Conservation (phyloP, 768 basidiomycete species). For the Artomyces pyxidatus region DNA sequence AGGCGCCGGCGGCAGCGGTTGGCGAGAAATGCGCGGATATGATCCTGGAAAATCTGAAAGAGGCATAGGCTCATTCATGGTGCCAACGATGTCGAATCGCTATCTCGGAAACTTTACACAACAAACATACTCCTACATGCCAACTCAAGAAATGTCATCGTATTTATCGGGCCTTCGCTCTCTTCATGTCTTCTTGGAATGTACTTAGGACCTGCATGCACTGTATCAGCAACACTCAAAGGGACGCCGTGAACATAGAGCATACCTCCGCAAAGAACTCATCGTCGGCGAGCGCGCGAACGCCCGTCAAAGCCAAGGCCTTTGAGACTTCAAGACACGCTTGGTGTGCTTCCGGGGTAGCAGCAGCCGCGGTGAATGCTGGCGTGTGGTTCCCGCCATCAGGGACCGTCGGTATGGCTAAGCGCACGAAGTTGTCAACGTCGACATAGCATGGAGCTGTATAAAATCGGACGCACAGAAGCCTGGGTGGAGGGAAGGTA, state of each 20-base stretch:
- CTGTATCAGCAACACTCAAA: not conserved
- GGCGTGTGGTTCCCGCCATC: slow-evolving; percentile 76
- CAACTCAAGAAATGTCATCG: too few relatives aligned
- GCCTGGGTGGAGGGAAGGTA: slow-evolving; percentile 69
- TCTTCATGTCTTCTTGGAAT: slow-evolving; percentile 11
- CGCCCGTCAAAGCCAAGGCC: slow-evolving; percentile 61
- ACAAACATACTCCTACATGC: not conserved
- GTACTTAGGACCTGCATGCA: slow-evolving; percentile 6
- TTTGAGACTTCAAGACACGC: slow-evolving; percentile 63
- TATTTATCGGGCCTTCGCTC: too few relatives aligned
- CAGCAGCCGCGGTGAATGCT: slow-evolving; percentile 57
- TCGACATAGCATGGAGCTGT: not conserved
- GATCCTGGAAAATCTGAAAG: slow-evolving; percentile 17
- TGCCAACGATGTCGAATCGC: too few relatives aligned
- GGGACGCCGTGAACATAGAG: not conserved
- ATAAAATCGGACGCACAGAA: slow-evolving; percentile 36
- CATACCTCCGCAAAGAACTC: slow-evolving; percentile 49
- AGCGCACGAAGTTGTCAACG: not conserved
- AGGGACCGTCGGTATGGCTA: slow-evolving; percentile 67
- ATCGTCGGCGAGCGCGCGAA: slow-evolving; percentile 63
- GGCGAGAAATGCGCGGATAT: slow-evolving; percentile 34
- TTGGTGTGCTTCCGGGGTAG: slow-evolving; percentile 51
- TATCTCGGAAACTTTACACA: not conserved
- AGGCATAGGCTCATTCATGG: too few relatives aligned
- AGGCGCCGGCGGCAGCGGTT: slow-evolving; percentile 26